Percentiles rank a stretch among this genome's conserved stretches.
These are phyloP conservation scores for Alnus glutinosa DNA, from an alignment of 306 rosid genomes.

Conservation along the genomic window DNA sequence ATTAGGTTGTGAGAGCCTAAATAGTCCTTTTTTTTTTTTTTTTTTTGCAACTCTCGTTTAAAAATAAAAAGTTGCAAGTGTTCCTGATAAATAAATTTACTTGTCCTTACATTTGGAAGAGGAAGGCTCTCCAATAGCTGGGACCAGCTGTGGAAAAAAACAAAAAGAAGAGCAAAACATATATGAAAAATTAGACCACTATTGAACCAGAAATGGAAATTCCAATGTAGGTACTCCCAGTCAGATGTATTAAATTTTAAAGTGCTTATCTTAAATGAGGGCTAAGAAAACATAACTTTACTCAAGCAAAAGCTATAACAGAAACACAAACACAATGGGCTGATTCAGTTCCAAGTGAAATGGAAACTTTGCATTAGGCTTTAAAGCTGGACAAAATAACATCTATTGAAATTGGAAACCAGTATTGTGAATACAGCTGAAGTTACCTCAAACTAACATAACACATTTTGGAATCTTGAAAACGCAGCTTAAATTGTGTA, in stretches of 20 bases:
- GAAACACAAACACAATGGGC: neutral
- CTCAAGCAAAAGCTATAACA: neutral
- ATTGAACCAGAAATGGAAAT: neutral
- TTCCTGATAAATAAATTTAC: constrained; percentile 19
- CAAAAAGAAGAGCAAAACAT: constrained; percentile 21
- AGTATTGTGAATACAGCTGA: neutral
- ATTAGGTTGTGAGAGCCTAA: too few relatives aligned
- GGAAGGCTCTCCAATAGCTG: constrained; percentile 94
- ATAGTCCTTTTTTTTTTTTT: too few relatives aligned
- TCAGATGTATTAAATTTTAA: neutral
- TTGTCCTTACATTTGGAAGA: constrained; percentile 81
- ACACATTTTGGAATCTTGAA: neutral
- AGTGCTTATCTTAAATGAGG: neutral
- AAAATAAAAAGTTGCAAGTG: neutral
- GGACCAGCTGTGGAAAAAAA: constrained; percentile 76
- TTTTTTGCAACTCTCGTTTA: too few relatives aligned
- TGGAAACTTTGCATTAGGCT: neutral
- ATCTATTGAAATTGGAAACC: neutral
- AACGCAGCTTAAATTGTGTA: neutral
- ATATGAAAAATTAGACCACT: neutral
- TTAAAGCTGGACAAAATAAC: neutral
- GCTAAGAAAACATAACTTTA: neutral
- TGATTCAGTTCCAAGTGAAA: neutral
- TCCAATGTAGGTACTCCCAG: neutral
- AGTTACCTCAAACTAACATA: neutral